Percentiles rank a stretch among this genome's conserved stretches.
Evolutionary conservation across 192 early-diverging fungal genomes (phyloP).

Genomic region (Podila epicladia): DNA sequence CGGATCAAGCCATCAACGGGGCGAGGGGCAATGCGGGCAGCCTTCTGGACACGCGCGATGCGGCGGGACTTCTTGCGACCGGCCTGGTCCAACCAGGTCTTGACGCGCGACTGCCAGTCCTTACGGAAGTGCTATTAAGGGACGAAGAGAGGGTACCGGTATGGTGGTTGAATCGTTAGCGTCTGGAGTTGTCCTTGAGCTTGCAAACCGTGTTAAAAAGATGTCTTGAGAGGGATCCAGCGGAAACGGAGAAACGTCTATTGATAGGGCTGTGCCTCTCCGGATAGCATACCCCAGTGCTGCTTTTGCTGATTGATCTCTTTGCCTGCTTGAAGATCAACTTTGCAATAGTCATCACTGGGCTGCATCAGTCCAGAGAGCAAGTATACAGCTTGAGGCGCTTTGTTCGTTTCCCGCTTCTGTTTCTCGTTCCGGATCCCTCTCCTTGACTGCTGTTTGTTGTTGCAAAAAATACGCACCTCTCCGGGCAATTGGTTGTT

Average conservation of each 20-base stretch:
- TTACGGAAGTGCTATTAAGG: slow-evolving; percentile 84
- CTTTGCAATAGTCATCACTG: background rate
- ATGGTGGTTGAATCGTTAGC: too few species aligned
- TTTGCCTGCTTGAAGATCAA: background rate
- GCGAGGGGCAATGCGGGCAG: slow-evolving; percentile 94
- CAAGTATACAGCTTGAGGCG: background rate
- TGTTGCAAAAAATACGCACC: slow-evolving; percentile 29
- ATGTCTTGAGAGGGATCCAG: too few species aligned
- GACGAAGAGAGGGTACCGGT: background rate
- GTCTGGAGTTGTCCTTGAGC: too few species aligned
- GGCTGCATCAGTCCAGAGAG: background rate
- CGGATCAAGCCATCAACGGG: slow-evolving; percentile 96
- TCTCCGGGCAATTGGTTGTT: slow-evolving; percentile 56
- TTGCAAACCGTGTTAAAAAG: too few species aligned
- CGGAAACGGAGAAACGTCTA: too few species aligned
- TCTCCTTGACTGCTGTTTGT: background rate
- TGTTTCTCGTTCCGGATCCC: background rate
- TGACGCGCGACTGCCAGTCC: slow-evolving; percentile 93
- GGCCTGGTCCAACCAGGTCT: slow-evolving; percentile 97
- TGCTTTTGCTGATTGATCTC: slow-evolving; percentile 1
- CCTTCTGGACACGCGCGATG: slow-evolving; percentile 91
- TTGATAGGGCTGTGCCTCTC: too few species aligned
- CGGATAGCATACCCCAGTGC: background rate
- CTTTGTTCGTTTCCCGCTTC: background rate
- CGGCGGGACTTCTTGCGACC: slow-evolving; percentile 92